phyloP scores from a whole-genome alignment of 768 basidiomycete species.

The Lyophyllum semitale region DNA sequence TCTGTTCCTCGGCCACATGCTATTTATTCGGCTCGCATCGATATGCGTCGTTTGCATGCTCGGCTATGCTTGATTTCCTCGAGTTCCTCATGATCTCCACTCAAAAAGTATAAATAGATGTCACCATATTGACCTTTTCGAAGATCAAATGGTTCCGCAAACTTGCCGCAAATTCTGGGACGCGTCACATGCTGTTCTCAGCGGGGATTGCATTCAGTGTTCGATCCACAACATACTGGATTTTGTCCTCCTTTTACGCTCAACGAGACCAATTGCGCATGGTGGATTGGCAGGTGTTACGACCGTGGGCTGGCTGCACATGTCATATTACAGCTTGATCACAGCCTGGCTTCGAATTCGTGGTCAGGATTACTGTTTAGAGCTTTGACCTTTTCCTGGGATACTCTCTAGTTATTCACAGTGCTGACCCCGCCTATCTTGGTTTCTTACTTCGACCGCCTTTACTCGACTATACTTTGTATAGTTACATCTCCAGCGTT shows the following conservation, averaged over 20 bases:
- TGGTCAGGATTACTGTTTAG: constrained; percentile 99
- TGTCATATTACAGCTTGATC: too few species aligned
- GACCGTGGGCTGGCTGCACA: constrained; percentile 88
- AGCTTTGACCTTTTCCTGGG: constrained; percentile 90
- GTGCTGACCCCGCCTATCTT: constrained; percentile 87
- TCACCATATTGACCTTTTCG: constrained; percentile 19
- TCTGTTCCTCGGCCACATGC: constrained; percentile 91
- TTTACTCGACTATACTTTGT: constrained; percentile 93
- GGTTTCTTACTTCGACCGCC: constrained; percentile 87
- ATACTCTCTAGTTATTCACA: constrained; percentile 85
- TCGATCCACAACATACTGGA: constrained; percentile 93
- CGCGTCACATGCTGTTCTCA: constrained; percentile 88
- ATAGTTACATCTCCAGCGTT: constrained; percentile 6
- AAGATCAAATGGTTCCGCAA: constrained; percentile 85
- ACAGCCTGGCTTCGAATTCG: constrained; percentile 96
- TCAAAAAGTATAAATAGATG: neutral
- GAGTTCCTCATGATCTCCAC: constrained; percentile 80
- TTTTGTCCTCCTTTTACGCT: constrained; percentile 97
- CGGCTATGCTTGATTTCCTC: constrained; percentile 93
- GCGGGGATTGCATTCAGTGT: constrained; percentile 93
- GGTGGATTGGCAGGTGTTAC: constrained; percentile 99
- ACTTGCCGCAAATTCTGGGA: too few species aligned
- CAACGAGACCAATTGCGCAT: constrained; percentile 96
- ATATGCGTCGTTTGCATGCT: constrained; percentile 81
- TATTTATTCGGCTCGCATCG: constrained; percentile 95